Base-by-base conservation (phyloP, 192 early-diverging fungal species). In the Entrophospora sp. region DNA sequence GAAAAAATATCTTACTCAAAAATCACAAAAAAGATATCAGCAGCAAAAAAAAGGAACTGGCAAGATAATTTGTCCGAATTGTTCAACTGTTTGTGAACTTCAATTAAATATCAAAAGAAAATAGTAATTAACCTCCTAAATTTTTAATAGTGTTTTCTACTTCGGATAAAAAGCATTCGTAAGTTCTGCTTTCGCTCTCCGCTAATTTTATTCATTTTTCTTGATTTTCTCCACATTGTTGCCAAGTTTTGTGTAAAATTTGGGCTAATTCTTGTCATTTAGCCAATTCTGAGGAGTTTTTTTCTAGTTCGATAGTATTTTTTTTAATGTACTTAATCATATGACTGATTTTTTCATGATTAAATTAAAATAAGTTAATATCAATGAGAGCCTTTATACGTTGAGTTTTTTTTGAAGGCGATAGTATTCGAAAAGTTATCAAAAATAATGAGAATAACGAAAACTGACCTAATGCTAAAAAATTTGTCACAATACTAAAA, bases 1-100 rank as follows among this genome's bases (percentile, higher is more conserved):
- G 32, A 57, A 57, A 34, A 35, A 57, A 34, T 57, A 57, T 35
- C 13, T 57, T 1, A n/a, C 2, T 57, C 55, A 57, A 57, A 57
- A 57, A 36, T 1, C 55, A 5, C 2, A 32, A 57, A 30, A 57
- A 57, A 57, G 55, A 35, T 20, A 57, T 35, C 28, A 36, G 3
- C 10, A 22, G 22, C 3, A 22, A 30, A 57, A 57, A 57, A 34
- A 57, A 57, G 55, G 32, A 57, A 31, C 32, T 2, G 32, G 1
- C 10, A 57, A 57, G 1, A 32, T 57, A 5, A 1, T 13, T 35
- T 57, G 55, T n/a, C 55, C 55, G 9, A 57, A 57, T 57, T 57
- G 55, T 57, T 30, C 22, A 34, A 49, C 48, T 49, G 18, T n/a
- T n/a, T 49, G 48, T 24, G 48, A n/a, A n/a, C 7, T 49, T 22